Evolutionary conservation across 495 filamentous ascomycete genomes (phyloP), one percentile per base, ranked within the genome.

Genomic region (Aspergillus biplanus): DNA sequence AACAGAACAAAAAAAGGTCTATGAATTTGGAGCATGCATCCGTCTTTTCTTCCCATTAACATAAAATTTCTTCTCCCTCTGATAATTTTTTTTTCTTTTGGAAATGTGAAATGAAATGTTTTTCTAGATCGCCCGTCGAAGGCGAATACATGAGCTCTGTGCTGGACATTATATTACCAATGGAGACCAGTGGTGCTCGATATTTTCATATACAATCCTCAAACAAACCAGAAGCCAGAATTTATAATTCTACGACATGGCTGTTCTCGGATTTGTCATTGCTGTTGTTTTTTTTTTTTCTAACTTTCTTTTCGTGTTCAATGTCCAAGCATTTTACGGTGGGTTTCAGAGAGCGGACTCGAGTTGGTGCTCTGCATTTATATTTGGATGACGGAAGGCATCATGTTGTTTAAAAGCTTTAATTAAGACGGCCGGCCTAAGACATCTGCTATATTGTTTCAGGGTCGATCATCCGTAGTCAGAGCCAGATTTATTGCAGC

Each of bases 51-150:
- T 58, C 8, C 39, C 39, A 11, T 44, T 27, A 27, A 27, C 39
- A 13, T 44, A 44, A 44, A 44, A 42, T 37, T n/a, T 27, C 15
- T 31, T 15, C 46, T 37, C 44, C 53, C 50, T 6, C 31, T 53
- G 18, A 49, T 37, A 33, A 39, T 27, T 35, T 33, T 59, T 33
- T 59, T 59, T 59, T 16, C 21, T 65, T 64, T 69, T 69, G 60
- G 62, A 64, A 48, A 70, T 62, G 63, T 64, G 65, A 65, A 61
- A 69, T 44, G 59, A 66, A 50, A 65, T 58, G 54, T 58, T 52
- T 21, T 57, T 59, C 52, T 62, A 66, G 59, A 66, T 44, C 59
- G 52, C 50, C 59, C 15, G 33, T 18, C 16, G 59, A 37, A 21
- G 64, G 34, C 31, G 54, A 56, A 53, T 46, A 33, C 34, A 47